These are phyloP conservation scores for Ophiostoma sp. DNA, from an alignment of 2,329 filamentous ascomycete species.

Conservation along the genomic window DNA sequence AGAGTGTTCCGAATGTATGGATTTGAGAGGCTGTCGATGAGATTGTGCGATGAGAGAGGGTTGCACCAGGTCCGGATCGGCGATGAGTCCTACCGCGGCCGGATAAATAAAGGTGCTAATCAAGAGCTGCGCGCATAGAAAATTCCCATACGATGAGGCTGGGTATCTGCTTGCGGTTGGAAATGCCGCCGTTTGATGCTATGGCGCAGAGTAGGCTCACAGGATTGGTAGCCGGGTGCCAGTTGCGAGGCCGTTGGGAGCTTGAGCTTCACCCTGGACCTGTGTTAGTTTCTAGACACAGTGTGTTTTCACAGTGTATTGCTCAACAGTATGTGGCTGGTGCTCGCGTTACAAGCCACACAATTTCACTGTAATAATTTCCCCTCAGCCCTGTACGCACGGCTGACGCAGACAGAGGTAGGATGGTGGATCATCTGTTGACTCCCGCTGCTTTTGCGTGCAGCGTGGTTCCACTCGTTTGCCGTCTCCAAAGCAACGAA, in stretches of 20 bases:
- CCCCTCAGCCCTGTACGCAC: constrained; percentile 24
- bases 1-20: neutral
- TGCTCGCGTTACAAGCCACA: neutral
- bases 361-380: neutral
- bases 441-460: constrained; percentile 11
- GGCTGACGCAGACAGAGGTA: constrained; percentile 24
- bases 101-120: neutral
- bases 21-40: neutral
- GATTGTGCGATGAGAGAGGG: neutral
- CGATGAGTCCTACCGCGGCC: constrained; percentile 7
- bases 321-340: neutral
- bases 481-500: constrained; percentile 22
- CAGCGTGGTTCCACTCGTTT: constrained; percentile 16
- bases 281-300: constrained; percentile 8
- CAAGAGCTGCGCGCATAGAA: neutral
- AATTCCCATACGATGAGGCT: neutral
- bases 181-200: neutral
- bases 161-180: neutral
- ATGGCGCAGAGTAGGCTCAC: neutral
- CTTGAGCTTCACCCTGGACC: neutral
- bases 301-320: neutral
- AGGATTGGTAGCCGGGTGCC: neutral
- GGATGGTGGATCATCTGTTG: constrained; percentile 10
- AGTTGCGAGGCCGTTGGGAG: neutral
- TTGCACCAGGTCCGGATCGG: neutral